A percentile compares a stretch with the other conserved stretches of the same genome.
These are phyloP conservation scores for Fusarium anguioides DNA, from an alignment of 2,329 filamentous ascomycete species.

Conservation along the genomic window DNA sequence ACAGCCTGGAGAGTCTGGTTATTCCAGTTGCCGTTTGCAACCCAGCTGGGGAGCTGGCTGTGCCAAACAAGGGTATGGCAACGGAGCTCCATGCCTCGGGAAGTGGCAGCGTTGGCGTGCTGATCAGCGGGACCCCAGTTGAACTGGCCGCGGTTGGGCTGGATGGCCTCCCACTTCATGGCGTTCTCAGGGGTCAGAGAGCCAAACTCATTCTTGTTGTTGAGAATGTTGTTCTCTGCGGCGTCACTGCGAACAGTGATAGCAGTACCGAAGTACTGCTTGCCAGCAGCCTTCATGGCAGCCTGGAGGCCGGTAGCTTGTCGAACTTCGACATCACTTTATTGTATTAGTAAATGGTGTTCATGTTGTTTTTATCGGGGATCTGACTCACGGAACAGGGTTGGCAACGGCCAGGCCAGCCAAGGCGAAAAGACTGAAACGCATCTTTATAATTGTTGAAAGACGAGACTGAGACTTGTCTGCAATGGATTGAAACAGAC, in stretches of 20 bases:
- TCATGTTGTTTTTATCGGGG: fast-evolving
- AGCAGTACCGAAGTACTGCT: slow-evolving; percentile 20
- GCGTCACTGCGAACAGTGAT: slow-evolving; percentile 9
- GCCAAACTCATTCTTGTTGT: slow-evolving; percentile 7
- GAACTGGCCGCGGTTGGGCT: slow-evolving; percentile 20
- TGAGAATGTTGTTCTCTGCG: slow-evolving; percentile 2
- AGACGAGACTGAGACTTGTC: not conserved
- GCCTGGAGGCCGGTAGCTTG: slow-evolving; percentile 1
- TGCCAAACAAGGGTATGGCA: slow-evolving; percentile 22
- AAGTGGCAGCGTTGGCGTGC: slow-evolving; percentile 7
- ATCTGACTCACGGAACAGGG: slow-evolving; percentile 6
- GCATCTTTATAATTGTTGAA: slow-evolving; percentile 4
- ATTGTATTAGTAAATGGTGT: not conserved
- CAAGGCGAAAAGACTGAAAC: slow-evolving; percentile 16
- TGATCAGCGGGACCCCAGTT: slow-evolving; percentile 14
- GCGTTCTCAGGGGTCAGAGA: slow-evolving; percentile 20
- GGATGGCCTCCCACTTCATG: slow-evolving; percentile 21
- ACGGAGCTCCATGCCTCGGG: slow-evolving; percentile 1
- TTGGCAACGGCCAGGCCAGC: slow-evolving; percentile 4
- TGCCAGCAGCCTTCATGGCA: slow-evolving; percentile 14
- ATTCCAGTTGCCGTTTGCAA: slow-evolving; percentile 19
- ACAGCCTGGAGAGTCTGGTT: slow-evolving; percentile 19
- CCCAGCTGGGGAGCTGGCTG: slow-evolving; percentile 17
- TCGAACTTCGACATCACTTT: slow-evolving; percentile 1
- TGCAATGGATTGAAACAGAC: not conserved